Evolutionary conservation across 2,329 filamentous ascomycete species (phyloP), one percentile per base, ranked within the genome.

Genomic region (Trichoderma polysporum): DNA sequence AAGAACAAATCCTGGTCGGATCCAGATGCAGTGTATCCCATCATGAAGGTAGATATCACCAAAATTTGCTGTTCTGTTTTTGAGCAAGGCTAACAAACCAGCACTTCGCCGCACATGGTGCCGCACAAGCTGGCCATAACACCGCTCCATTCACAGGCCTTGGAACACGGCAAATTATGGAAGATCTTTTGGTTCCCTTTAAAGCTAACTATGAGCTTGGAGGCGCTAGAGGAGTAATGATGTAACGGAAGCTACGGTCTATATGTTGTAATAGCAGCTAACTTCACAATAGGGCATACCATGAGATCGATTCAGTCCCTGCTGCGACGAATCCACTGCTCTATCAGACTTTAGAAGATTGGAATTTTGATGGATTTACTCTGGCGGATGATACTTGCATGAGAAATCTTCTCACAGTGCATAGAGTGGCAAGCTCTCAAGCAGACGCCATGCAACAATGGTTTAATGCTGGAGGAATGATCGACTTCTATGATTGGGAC

Each of bases 391-490:
- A 67, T 15, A 50, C 54, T 8, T 65, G 59, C 27, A 37, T 67
- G 29, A 29, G 50, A 25, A 64, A 67, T 9, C n/a, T 67, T 6
- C 29, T 59, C 15, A 67, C 60, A 7, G 15, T 59, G 6, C 66
- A 67, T 13, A 65, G n/a, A 33, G 66, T 67, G 4, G 53, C 66
- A 10, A 59, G 47, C 3, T 65, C 60, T 7, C 52, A 67, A 47
- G 66, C 66, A 1, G 66, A 67, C 19, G 61, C 66, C 9, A 57
- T 67, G 33, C 39, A 50, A n/a, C 66, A 67, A 45, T 67, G 66
- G 66, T 67, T 58, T 25, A 67, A 67, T 31, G 66, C 66, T 15
- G 66, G 66, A 10, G 66, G 66, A 2, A 64, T 65, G 53, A 67
- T 67, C 19, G 66, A 67, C 52, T 67, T 58, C 41, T 67, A 67